phyloP scores from a whole-genome alignment of 441 rosid genomes.

The Populus hybrid region DNA sequence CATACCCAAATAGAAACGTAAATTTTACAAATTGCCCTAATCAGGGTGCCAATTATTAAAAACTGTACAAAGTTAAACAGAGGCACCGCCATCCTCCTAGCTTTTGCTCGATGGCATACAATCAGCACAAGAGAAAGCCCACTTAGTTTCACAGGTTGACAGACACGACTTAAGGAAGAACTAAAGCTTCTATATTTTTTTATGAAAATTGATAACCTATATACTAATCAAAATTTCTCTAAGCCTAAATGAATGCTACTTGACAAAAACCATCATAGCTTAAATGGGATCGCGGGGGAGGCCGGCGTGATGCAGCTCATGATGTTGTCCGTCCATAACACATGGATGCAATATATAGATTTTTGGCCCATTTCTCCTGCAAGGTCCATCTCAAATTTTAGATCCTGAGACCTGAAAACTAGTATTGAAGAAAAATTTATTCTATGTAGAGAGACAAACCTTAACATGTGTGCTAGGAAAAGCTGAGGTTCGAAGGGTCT shows the following conservation, averaged over 20 bases:
- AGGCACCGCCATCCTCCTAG: conserved; percentile 13
- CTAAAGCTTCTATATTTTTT: conserved; percentile 17
- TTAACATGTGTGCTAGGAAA: conserved; percentile 68
- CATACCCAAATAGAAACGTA: no score
- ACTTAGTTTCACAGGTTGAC: not conserved
- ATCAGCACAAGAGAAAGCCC: not conserved
- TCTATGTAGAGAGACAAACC: conserved; percentile 31
- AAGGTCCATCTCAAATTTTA: conserved; percentile 10
- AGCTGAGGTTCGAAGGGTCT: conserved; percentile 63
- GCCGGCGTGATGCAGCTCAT: not conserved
- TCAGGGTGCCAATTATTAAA: not conserved
- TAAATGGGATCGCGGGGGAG: not conserved
- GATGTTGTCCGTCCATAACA: not conserved
- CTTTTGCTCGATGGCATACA: not conserved
- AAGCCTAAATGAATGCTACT: conserved; percentile 17
- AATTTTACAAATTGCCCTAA: not conserved
- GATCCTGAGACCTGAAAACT: not conserved
- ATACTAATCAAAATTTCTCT: conserved; percentile 32
- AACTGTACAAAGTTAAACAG: conserved; percentile 6
- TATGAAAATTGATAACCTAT: conserved; percentile 32
- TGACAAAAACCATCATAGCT: not conserved
- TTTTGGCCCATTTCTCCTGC: conserved; percentile 59
- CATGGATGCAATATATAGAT: not conserved
- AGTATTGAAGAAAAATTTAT: not conserved
- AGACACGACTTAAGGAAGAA: not conserved